A percentile compares a stretch with the other conserved stretches of the same genome.
Conservation (phyloP, 2,329 filamentous ascomycete species). For the Colletotrichum tropicicola region DNA sequence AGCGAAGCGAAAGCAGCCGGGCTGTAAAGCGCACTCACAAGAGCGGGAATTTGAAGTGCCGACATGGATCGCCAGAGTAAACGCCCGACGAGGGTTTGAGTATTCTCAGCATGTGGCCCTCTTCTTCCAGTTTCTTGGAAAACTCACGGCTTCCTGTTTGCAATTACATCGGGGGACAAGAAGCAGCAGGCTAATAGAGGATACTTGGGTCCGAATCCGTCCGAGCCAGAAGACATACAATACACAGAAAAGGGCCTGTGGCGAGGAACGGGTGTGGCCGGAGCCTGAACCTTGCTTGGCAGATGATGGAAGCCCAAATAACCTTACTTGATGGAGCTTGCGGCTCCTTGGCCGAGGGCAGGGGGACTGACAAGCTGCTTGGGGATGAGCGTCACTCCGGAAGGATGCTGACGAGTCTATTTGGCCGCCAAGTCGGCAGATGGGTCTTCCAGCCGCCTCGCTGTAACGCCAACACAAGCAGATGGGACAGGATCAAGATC, state of each 20-base stretch:
- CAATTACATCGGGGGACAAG: too few relatives aligned
- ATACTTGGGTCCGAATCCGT: background rate
- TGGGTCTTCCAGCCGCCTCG: background rate
- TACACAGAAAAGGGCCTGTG: too few relatives aligned
- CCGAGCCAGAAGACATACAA: slow-evolving; percentile 6
- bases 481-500: background rate
- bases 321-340: slow-evolving; percentile 26
- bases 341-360: background rate
- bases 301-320: background rate
- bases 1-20: background rate
- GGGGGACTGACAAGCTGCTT: background rate
- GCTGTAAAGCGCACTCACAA: background rate
- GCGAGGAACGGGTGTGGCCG: too few relatives aligned
- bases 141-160: too few relatives aligned
- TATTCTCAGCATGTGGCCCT: background rate
- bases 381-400: background rate
- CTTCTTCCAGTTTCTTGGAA: background rate
- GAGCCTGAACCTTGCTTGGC: background rate
- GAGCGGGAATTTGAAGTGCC: background rate
- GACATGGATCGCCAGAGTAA: background rate
- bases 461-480: background rate
- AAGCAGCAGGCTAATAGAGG: background rate
- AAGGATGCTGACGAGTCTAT: background rate
- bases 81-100: background rate
- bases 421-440: background rate